phyloP scores from a whole-genome alignment of 192 early-diverging fungal species.

The Linnemannia exigua region DNA sequence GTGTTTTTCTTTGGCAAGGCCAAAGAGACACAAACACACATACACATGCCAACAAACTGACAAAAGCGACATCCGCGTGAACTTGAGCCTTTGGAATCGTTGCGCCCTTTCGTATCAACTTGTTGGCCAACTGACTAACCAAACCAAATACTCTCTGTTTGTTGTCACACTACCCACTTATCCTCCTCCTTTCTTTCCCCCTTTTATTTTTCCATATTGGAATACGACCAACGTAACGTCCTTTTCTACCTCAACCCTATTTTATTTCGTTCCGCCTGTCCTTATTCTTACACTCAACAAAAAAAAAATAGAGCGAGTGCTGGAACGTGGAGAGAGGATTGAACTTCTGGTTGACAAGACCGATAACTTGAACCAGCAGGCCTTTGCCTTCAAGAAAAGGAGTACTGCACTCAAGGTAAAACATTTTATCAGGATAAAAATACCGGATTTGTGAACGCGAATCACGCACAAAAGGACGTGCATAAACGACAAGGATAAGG shows the following conservation, averaged over 20 bases:
- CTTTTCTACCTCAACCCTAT: not conserved
- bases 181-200: not conserved
- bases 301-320: constrained; percentile 74
- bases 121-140: constrained; percentile 4
- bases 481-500: too few species aligned
- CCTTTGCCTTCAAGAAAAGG: constrained; percentile 92
- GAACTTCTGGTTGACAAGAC: constrained; percentile 94
- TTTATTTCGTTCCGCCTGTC: not conserved
- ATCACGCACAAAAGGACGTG: too few species aligned
- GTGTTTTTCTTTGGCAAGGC: not conserved
- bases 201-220: constrained; percentile 3
- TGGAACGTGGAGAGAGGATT: constrained; percentile 91
- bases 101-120: not conserved
- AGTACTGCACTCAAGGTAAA: constrained; percentile 64
- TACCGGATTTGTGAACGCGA: too few species aligned
- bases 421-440: not conserved
- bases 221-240: not conserved
- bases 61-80: not conserved
- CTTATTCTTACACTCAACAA: constrained; percentile 3
- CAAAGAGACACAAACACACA: too few species aligned
- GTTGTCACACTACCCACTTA: not conserved
- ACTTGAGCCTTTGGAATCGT: not conserved
- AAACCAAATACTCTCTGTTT: not conserved
- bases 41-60: too few species aligned
- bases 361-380: constrained; percentile 86